Conservation (phyloP, 345 rosid species). For the Euphorbia tirucalli region DNA sequence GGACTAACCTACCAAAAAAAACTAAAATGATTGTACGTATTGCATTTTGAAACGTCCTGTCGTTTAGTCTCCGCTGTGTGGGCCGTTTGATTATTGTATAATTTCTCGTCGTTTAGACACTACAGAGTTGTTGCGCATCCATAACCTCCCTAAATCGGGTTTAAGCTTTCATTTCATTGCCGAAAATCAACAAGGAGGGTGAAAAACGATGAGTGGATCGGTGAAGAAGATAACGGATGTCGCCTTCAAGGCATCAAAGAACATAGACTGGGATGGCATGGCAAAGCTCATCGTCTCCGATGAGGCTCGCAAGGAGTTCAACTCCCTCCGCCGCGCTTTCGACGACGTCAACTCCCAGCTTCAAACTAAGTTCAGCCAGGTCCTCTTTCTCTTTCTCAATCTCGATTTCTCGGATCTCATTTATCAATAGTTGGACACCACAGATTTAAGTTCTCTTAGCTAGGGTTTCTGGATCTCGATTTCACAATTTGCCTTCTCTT, state of each 20-base stretch:
- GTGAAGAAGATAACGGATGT: constrained; percentile 78
- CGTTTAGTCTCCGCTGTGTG: too few relatives aligned
- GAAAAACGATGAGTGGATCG: constrained; percentile 77
- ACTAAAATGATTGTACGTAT: too few relatives aligned
- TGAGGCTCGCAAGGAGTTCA: constrained; percentile 94
- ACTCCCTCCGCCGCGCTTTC: constrained; percentile 86
- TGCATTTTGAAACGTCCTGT: too few relatives aligned
- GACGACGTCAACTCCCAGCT: constrained; percentile 88
- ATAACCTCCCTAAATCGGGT: too few relatives aligned
- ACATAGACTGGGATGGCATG: constrained; percentile 96
- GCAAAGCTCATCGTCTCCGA: constrained; percentile 85
- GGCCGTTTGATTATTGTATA: too few relatives aligned
- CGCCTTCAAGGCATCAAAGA: constrained; percentile 83
- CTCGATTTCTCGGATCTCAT: not conserved
- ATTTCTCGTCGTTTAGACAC: too few relatives aligned
- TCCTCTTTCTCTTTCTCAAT: constrained; percentile 2
- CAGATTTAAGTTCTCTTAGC: not conserved
- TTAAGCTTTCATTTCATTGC: not conserved
- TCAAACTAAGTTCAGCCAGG: constrained; percentile 95
- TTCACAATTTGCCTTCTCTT: not conserved
- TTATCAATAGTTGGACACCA: not conserved
- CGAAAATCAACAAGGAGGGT: not conserved
- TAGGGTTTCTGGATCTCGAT: constrained; percentile 4
- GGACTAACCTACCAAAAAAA: too few relatives aligned
- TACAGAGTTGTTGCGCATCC: too few relatives aligned